Evolutionary conservation across 257 asterid species (phyloP).

Genomic region (Penstemon barbatus): DNA sequence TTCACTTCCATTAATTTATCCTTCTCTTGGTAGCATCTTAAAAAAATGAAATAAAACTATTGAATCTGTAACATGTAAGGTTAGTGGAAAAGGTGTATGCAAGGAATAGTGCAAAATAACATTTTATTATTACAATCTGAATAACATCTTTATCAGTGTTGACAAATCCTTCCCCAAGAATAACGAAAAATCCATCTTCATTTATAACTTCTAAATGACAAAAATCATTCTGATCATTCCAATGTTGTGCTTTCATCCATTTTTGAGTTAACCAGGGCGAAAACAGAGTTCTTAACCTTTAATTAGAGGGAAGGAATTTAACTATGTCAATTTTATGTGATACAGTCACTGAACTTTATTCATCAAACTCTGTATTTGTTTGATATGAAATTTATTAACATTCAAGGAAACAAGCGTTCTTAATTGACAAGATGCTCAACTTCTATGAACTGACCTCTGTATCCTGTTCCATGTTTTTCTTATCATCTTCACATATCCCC

Average conservation of each 20-base stretch:
- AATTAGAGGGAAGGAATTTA: neutral
- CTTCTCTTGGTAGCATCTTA: slow-evolving; percentile 7
- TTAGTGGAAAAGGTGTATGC: neutral
- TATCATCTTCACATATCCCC: slow-evolving; percentile 17
- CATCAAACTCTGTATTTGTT: neutral
- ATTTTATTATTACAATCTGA: neutral
- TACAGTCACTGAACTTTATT: neutral
- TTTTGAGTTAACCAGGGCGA: neutral
- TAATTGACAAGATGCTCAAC: neutral
- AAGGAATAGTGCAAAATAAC: neutral
- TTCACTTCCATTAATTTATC: neutral
- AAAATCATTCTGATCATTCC: neutral
- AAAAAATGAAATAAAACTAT: neutral
- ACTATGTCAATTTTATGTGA: neutral
- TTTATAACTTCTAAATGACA: neutral
- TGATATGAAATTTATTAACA: neutral
- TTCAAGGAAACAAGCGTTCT: neutral
- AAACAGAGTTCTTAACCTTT: neutral
- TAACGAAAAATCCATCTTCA: neutral
- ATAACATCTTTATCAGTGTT: neutral
- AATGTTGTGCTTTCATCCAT: neutral
- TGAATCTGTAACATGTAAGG: neutral
- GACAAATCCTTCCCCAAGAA: neutral
- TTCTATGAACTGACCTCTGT: slow-evolving; percentile 23
- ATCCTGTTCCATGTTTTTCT: slow-evolving; percentile 15